Base-by-base conservation (phyloP, 2,329 filamentous ascomycete genomes). In the Colletotrichum agaves region DNA sequence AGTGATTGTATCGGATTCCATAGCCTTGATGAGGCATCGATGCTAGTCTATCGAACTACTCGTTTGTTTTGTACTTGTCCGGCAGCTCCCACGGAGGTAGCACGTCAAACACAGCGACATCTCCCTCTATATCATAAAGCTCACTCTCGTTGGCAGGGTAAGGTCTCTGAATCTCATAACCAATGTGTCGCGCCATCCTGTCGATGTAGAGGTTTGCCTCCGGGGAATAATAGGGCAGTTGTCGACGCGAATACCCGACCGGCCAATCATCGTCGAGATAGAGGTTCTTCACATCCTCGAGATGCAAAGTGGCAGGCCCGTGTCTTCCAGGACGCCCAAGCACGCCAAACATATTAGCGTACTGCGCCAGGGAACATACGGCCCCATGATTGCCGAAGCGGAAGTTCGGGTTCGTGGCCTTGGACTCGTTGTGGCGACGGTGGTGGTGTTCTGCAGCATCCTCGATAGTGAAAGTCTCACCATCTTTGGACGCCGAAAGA, bases 401-500 rank as follows among this genome's bases (percentile, higher is more conserved):
- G 46, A 49, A 49, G 1, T 31, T 49, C 2, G 46, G 46, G 7
- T 49, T 49, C 3, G n/a, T 49, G 21, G 46, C 46, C 46, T 49
- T 49, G 5, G 46, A 49, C 1, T 49, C 46, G 46, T 49, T 49
- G 13, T 49, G 46, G 0, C 46, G 31, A 27, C 49, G 49, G 49
- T 52, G 49, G 49, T 52, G 49, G 5, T 52, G 49, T n/a, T 52
- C 49, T 3, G 49, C 49, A 2, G 49, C 49, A n/a, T 52, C 49
- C 31, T 52, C 49, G 1, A 52, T 11, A n/a, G 49, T 52, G 4
- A 52, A 27, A 6, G 49, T 52, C 49, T 52, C 49, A 27, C 49
- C 49, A 13, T 35, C 49, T 10, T 35, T 52, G 12, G 49, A 52
- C n/a, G 49, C 49, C 12, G n/a, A 52, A n/a, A 52, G 49, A n/a